These are phyloP conservation scores for Rhodotorula paludigena DNA, from an alignment of 768 basidiomycete genomes.

Conservation along the genomic window DNA sequence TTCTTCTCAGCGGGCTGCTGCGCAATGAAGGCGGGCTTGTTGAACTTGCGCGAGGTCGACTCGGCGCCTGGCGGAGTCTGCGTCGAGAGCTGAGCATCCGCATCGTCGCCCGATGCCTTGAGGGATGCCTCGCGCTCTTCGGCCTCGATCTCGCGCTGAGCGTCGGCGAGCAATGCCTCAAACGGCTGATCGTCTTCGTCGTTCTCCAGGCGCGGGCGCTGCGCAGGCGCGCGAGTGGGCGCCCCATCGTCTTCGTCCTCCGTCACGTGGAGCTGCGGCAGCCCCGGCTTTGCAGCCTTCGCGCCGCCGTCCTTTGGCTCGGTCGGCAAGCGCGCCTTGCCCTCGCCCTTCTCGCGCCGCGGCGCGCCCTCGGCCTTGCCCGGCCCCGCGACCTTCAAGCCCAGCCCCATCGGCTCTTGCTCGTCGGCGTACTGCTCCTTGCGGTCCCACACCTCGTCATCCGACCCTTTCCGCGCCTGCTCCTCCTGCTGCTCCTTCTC, in stretches of 20 bases:
- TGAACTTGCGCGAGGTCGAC: background rate
- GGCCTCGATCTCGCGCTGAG: slow-evolving; percentile 1
- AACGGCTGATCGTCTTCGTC: background rate
- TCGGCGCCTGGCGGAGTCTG: background rate
- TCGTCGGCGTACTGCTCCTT: slow-evolving; percentile 3
- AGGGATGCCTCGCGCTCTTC: no score
- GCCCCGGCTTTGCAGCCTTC: background rate
- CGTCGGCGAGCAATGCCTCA: slow-evolving; percentile 3
- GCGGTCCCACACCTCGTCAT: background rate
- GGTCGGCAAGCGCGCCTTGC: slow-evolving; percentile 23
- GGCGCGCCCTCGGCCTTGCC: background rate
- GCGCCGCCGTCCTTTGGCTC: background rate
- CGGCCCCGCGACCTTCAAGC: background rate
- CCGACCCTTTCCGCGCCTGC: slow-evolving; percentile 1
- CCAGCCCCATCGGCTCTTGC: background rate
- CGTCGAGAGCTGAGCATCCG: background rate
- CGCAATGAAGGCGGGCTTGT: slow-evolving; percentile 5
- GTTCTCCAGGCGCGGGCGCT: no score
- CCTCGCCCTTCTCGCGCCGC: slow-evolving; percentile 1
- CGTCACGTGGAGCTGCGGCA: slow-evolving; percentile 10
- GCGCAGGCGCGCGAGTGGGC: background rate
- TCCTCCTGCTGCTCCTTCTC: slow-evolving; percentile 3
- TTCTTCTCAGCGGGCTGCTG: slow-evolving; percentile 20
- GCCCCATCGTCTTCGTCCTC: background rate
- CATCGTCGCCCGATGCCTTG: no score